These are phyloP conservation scores for Neopestalotiopsis sp. DNA, from an alignment of 2,329 filamentous ascomycete species.

Conservation along the genomic window DNA sequence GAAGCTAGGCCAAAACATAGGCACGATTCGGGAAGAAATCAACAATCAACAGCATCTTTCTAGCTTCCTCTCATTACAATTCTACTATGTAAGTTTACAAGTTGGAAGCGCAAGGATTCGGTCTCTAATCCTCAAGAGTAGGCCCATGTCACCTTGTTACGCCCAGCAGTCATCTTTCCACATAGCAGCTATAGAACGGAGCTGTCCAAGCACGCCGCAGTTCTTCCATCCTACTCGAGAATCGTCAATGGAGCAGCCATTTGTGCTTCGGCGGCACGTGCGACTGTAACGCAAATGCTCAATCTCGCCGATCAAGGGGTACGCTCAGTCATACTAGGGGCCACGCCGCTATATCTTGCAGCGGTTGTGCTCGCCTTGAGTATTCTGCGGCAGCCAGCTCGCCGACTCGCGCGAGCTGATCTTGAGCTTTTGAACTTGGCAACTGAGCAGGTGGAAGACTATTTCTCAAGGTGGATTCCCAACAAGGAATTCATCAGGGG, in stretches of 20 bases:
- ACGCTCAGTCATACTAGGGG: constrained; percentile 19
- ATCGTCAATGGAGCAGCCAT: constrained; percentile 22
- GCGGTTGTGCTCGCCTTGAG: constrained; percentile 27
- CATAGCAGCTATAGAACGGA: constrained; percentile 24
- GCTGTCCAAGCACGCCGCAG: constrained; percentile 20
- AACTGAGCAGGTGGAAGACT: constrained; percentile 27
- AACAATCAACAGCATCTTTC: constrained; percentile 1
- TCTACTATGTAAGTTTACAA: constrained; percentile 20
- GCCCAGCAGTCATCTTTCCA: constrained; percentile 26
- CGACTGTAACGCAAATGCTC: constrained; percentile 21
- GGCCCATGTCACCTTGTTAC: constrained; percentile 26
- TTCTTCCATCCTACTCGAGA: constrained; percentile 19
- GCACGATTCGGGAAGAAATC: constrained; percentile 4
- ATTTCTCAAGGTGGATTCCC: constrained; percentile 15
- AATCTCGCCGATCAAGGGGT: constrained; percentile 23
- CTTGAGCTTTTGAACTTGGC: constrained; percentile 26
- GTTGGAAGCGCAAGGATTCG: not conserved
- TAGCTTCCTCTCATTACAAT: constrained; percentile 19
- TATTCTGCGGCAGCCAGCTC: constrained; percentile 25
- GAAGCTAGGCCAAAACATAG: constrained; percentile 16
- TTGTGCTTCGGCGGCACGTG: constrained; percentile 21
- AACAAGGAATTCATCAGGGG: constrained; percentile 11
- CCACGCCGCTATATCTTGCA: constrained; percentile 25
- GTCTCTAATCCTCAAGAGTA: constrained; percentile 8
- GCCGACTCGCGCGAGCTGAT: constrained; percentile 28